These are phyloP conservation scores for Cenchrus purpureus DNA, from an alignment of 176 grass and related monocot genomes.

Conservation along the genomic window DNA sequence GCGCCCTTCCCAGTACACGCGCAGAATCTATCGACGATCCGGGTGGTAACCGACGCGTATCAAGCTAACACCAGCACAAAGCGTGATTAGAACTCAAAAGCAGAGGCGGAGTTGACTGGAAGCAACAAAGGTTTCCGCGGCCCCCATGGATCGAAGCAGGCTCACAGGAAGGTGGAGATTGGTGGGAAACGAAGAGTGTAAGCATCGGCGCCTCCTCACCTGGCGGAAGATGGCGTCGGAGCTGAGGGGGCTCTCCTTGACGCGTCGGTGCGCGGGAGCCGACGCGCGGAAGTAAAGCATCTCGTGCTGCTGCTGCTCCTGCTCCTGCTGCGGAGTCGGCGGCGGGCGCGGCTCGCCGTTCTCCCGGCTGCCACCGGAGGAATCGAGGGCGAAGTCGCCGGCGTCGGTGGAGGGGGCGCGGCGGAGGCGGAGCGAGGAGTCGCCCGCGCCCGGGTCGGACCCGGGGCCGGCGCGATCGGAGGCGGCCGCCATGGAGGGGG, in stretches of 20 bases:
- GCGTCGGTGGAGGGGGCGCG: slow-evolving; percentile 24
- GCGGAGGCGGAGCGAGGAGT: slow-evolving; percentile 39
- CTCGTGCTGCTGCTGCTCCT: slow-evolving; percentile 22
- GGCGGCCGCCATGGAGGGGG: slow-evolving; percentile 23
- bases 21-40: slow-evolving; percentile 21
- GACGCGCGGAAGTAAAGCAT: slow-evolving; percentile 65
- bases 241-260: slow-evolving; percentile 95
- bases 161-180: background rate
- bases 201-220: slow-evolving; percentile 39
- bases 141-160: background rate
- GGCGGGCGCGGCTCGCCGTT: slow-evolving; percentile 2
- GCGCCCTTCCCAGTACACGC: background rate
- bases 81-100: background rate
- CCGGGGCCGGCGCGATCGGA: slow-evolving; percentile 33
- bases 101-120: slow-evolving; percentile 6
- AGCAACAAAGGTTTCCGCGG: background rate
- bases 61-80: background rate
- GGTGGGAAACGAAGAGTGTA: background rate
- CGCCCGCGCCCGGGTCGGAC: background rate
- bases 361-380: background rate
- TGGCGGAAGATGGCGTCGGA: slow-evolving; percentile 92
- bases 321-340: background rate
- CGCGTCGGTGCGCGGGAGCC: slow-evolving; percentile 67
- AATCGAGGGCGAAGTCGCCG: background rate
- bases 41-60: background rate